Evolutionary conservation across 2,329 filamentous ascomycete genomes (phyloP), one percentile per base, ranked within the genome.

Genomic region (Monosporascus sp.): DNA sequence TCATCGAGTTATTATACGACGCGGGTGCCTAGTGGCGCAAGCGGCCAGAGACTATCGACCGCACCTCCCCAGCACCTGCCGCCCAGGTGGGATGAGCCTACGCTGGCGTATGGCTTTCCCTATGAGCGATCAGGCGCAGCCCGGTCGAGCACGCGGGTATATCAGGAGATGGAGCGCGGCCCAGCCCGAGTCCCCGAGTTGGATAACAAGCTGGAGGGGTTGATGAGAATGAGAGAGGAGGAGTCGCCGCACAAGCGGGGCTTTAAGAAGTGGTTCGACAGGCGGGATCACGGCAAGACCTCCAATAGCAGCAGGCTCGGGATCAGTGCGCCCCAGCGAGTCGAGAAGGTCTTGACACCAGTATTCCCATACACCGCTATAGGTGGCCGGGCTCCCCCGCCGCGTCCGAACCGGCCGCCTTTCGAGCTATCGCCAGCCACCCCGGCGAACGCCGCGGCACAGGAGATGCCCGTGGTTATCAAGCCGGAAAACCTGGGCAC

Each of bases 21-120:
- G 4, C 49, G 37, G 38, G 25, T 51, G 6, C 22, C n/a, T n/a
- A 39, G 43, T 11, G 46, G 41, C 9, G 45, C 50, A n/a, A 45
- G 7, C 18, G 49, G 48, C 11, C 15, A 37, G 48, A 39, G 37
- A 15, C 37, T 35, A 43, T n/a, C 45, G 20, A 37, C 46, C 9
- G 37, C 37, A 15, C 11, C 35, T 22, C 44, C 27, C 15, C 25
- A 50, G 20, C 37, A 25, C n/a, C 37, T 35, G 22, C 39, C 48
- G 14, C 8, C 37, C 20, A 43, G 31, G 24, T 51, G 49, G 5
- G 48, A 24, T 25, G 59, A 55, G 51, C 54, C 54, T 55, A 54
- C 54, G 57, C 59, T 41, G 59, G 59, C 57, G 52, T 51, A 58
- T 31, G 52, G 52, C 51, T 53, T 52, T n/a, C 18, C n/a, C 22